These are phyloP conservation scores for Cephalotrichum gorgonifer DNA, from an alignment of 2,329 filamentous ascomycete species.

Conservation along the genomic window DNA sequence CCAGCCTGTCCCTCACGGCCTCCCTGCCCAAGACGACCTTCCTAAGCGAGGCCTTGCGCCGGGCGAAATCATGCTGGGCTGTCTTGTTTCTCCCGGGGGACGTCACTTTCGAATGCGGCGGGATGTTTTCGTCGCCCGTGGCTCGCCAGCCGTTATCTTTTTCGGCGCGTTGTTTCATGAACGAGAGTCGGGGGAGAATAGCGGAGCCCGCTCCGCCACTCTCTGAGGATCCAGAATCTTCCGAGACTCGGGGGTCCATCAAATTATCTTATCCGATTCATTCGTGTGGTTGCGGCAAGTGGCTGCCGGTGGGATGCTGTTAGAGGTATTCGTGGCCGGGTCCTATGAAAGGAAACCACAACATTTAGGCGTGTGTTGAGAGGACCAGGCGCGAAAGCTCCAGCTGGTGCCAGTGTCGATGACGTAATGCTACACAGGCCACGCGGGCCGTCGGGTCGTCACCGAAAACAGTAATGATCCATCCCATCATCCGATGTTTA, in stretches of 20 bases:
- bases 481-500: neutral
- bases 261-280: neutral
- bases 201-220: neutral
- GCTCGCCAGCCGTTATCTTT: neutral
- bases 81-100: neutral
- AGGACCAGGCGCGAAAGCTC: too few relatives aligned
- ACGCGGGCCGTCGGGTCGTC: too few relatives aligned
- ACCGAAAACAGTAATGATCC: too few relatives aligned
- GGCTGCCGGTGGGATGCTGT: neutral
- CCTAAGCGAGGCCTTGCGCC: slow-evolving; percentile 1
- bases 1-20: neutral
- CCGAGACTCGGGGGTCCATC: neutral
- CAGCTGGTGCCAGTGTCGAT: too few relatives aligned
- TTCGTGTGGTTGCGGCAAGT: neutral
- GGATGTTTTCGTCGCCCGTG: neutral
- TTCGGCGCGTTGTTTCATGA: neutral
- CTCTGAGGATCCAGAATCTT: neutral
- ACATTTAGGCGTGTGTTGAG: too few relatives aligned
- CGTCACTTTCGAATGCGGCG: neutral
- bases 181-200: neutral
- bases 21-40: slow-evolving; percentile 4
- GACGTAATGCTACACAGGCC: too few relatives aligned
- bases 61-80: neutral
- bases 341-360: too few relatives aligned
- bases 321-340: too few relatives aligned